Conservation (phyloP, 139 green algal species). For the Chlorella sp. region DNA sequence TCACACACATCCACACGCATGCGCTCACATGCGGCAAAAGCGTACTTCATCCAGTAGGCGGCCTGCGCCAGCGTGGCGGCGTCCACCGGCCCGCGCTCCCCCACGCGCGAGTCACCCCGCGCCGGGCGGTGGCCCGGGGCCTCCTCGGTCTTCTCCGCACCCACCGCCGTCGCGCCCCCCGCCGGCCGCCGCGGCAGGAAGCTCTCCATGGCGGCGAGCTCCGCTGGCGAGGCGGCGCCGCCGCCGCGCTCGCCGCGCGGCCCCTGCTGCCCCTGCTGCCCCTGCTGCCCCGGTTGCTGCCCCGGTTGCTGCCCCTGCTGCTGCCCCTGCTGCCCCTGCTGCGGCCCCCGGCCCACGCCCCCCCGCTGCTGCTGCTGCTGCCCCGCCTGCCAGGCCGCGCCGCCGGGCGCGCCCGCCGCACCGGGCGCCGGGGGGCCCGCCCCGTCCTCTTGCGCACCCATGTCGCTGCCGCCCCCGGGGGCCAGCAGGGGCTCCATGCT, state of each 20-base stretch:
- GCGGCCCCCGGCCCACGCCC: not conserved
- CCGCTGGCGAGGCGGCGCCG: not conserved
- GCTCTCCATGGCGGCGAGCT: not conserved
- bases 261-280: not conserved
- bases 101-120: not conserved
- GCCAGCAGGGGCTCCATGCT: slow-evolving; percentile 6
- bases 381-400: not conserved
- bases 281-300: not conserved
- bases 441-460: no score
- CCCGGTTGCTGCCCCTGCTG: slow-evolving; percentile 2
- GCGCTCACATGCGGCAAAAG: slow-evolving; percentile 58
- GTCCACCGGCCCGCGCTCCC: not conserved
- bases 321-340: not conserved
- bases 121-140: not conserved
- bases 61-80: slow-evolving; percentile 31
- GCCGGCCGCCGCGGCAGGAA: not conserved
- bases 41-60: slow-evolving; percentile 44
- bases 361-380: not conserved
- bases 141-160: slow-evolving; percentile 12
- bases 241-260: not conserved
- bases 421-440: no score
- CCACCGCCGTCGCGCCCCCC: not conserved
- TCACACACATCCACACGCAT: no score
- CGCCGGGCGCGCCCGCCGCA: no score
- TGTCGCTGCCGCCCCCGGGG: no score